These are phyloP conservation scores for Rhytidiadelphus loreus DNA, from an alignment of 225 moss, liverwort and hornwort genomes.

Conservation along the genomic window DNA sequence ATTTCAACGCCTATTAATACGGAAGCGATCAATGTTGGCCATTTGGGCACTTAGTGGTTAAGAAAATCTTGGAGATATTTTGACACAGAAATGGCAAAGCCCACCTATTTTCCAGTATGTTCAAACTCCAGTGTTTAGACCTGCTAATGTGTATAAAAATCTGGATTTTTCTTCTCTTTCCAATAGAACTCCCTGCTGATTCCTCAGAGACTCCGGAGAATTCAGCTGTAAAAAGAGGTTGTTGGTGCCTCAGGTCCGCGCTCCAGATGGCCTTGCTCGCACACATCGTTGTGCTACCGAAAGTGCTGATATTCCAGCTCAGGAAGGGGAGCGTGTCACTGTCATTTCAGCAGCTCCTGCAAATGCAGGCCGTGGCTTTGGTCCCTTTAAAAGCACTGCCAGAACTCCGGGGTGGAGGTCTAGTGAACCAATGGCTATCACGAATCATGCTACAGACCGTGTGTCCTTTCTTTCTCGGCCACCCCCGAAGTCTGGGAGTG, in stretches of 20 bases:
- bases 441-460: slow-evolving; percentile 73
- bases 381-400: slow-evolving; percentile 63
- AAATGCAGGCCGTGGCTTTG: slow-evolving; percentile 45
- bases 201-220: not conserved
- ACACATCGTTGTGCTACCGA: slow-evolving; percentile 90
- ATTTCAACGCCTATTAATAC: not conserved
- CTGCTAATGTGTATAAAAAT: not conserved
- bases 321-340: slow-evolving; percentile 85
- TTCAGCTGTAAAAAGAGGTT: not conserved
- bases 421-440: slow-evolving; percentile 79
- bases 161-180: not conserved
- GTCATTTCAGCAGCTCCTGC: slow-evolving; percentile 73
- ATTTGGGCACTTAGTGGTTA: not conserved
- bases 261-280: slow-evolving; percentile 84
- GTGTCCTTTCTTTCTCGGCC: slow-evolving; percentile 57
- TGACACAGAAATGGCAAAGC: not conserved
- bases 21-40: not conserved
- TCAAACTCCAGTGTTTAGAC: not conserved
- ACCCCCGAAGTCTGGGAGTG: slow-evolving; percentile 73
- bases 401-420: slow-evolving; percentile 81
- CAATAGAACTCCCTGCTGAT: not conserved
- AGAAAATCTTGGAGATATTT: not conserved
- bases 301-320: slow-evolving; percentile 83
- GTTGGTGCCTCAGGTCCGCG: slow-evolving; percentile 51
- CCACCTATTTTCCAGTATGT: not conserved